Conservation (phyloP, 1,139 yeast species). For the Kodamaea ohmeri region DNA sequence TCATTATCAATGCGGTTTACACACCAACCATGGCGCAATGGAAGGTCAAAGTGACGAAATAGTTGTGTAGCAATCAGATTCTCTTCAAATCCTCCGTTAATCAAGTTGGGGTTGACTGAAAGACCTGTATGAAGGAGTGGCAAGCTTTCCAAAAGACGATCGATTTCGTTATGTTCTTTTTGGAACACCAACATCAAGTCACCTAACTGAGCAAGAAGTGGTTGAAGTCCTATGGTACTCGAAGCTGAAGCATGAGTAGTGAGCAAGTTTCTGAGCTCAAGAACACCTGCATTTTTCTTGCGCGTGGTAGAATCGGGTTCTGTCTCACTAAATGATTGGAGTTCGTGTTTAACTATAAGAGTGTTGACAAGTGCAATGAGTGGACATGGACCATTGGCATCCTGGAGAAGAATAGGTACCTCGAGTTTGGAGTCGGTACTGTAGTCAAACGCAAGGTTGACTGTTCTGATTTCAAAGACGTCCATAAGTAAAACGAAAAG, state of each 20-base stretch:
- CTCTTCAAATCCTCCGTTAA: constrained; percentile 57
- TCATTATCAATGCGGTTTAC: constrained; percentile 26
- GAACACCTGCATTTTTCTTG: constrained; percentile 14
- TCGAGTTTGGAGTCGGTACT: constrained; percentile 29
- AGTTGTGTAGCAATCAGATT: constrained; percentile 34
- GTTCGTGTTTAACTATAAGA: constrained; percentile 48
- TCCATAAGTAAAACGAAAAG: not conserved
- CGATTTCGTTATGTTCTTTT: constrained; percentile 24
- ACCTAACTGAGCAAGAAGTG: constrained; percentile 45
- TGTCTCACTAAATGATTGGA: constrained; percentile 16
- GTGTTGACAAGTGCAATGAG: constrained; percentile 78
- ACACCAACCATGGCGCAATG: constrained; percentile 54
- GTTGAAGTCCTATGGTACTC: constrained; percentile 27
- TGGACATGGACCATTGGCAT: constrained; percentile 87
- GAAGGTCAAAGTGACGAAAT: constrained; percentile 39
- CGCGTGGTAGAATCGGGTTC: constrained; percentile 12
- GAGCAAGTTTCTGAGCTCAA: constrained; percentile 28
- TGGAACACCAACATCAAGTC: constrained; percentile 36
- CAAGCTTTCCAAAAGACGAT: constrained; percentile 44
- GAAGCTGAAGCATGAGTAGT: constrained; percentile 16
- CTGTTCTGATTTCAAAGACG: constrained; percentile 8
- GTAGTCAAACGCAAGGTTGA: constrained; percentile 22
- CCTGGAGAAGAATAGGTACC: constrained; percentile 72
- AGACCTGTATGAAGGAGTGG: constrained; percentile 74
- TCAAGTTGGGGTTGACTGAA: constrained; percentile 66